These are phyloP conservation scores for Kwoniella newhampshirensis DNA, from an alignment of 768 basidiomycete species.

Conservation along the genomic window DNA sequence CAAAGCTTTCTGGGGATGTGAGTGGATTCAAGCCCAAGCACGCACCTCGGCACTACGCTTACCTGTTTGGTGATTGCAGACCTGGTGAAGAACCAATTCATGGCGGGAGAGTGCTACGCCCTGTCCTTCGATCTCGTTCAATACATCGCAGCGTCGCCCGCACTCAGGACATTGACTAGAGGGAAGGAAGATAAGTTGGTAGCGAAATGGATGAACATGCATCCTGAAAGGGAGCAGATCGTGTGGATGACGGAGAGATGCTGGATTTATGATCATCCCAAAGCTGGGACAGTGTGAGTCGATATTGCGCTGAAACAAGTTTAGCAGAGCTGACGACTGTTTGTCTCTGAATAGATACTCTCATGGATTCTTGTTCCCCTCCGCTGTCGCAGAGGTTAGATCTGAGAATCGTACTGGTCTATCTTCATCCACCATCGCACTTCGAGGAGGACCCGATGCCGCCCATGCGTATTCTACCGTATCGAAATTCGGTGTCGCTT, in stretches of 20 bases:
- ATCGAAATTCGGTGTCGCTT: constrained; percentile 75
- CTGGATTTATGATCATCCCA: constrained; percentile 98
- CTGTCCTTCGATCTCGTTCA: constrained; percentile 83
- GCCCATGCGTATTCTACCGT: constrained; percentile 74
- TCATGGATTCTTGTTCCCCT: constrained; percentile 93
- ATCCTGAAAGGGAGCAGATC: constrained; percentile 69
- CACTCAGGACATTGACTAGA: constrained; percentile 64
- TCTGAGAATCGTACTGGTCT: constrained; percentile 53
- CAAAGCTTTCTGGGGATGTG: constrained; percentile 53
- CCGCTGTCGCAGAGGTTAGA: constrained; percentile 71
- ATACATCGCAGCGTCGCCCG: constrained; percentile 76
- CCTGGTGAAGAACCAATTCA: constrained; percentile 85
- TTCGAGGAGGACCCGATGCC: constrained; percentile 47
- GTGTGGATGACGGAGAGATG: constrained; percentile 90
- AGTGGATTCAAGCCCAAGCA: constrained; percentile 18
- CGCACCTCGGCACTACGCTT: neutral
- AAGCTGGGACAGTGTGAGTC: constrained; percentile 86
- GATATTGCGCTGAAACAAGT: neutral
- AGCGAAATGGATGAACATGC: constrained; percentile 84
- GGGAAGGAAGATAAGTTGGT: constrained; percentile 90
- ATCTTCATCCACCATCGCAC: constrained; percentile 41
- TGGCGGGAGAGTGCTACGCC: constrained; percentile 92
- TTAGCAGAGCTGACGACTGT: constrained; percentile 7
- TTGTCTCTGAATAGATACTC: constrained; percentile 65
- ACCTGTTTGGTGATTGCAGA: constrained; percentile 26